phyloP scores from a whole-genome alignment of 192 early-diverging fungal genomes.

The Spizellomyces sp. region DNA sequence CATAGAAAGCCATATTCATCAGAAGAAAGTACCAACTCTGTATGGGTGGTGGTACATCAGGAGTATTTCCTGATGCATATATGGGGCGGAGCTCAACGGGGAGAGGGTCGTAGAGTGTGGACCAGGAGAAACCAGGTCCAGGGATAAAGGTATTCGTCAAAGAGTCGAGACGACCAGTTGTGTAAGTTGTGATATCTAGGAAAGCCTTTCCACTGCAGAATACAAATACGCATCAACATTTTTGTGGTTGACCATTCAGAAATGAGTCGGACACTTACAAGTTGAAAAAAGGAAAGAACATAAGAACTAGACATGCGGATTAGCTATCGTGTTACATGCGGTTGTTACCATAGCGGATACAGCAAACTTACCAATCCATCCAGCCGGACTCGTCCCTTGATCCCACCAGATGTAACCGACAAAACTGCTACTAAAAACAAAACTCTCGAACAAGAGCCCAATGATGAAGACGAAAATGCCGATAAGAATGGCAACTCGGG shows the following conservation, averaged over 20 bases:
- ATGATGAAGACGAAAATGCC: conserved; percentile 82
- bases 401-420: conserved; percentile 62
- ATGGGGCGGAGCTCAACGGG: conserved; percentile 24
- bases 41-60: conserved; percentile 62
- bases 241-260: background rate
- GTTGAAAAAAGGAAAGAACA: conserved; percentile 43
- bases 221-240: background rate
- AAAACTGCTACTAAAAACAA: conserved; percentile 49
- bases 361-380: conserved; percentile 30
- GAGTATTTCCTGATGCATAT: conserved; percentile 50
- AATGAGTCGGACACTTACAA: conserved; percentile 23
- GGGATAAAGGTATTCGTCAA: conserved; percentile 65
- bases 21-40: conserved; percentile 65
- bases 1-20: conserved; percentile 64
- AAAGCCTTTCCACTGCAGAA: conserved; percentile 55
- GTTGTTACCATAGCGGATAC: background rate
- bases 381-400: conserved; percentile 24
- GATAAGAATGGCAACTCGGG: conserved; percentile 65
- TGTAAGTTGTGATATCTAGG: conserved; percentile 68
- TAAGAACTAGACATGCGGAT: conserved; percentile 12
- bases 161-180: conserved; percentile 51
- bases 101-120: conserved; percentile 14
- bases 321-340: background rate
- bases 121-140: conserved; percentile 65
- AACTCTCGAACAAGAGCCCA: conserved; percentile 70